These are phyloP conservation scores for Hyaloscypha bicolor DNA, from an alignment of 495 filamentous ascomycete species.

Conservation along the genomic window DNA sequence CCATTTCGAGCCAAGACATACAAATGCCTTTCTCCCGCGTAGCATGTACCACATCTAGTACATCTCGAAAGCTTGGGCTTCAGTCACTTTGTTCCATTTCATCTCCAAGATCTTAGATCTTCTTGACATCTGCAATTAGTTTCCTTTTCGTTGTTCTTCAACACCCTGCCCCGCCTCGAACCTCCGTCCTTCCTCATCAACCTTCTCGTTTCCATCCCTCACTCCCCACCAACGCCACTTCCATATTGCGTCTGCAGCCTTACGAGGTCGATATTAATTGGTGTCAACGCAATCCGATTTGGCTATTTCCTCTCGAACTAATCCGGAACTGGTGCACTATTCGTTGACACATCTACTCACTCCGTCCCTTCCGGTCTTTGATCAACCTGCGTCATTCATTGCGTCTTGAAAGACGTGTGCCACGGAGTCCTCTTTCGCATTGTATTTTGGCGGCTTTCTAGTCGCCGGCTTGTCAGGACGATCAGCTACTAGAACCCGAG, in stretches of 20 bases:
- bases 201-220: not conserved
- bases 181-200: not conserved
- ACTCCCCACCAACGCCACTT: not conserved
- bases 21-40: conserved; percentile 5
- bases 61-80: conserved; percentile 3
- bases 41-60: conserved; percentile 5
- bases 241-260: conserved; percentile 5
- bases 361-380: too few species aligned
- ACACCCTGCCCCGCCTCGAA: not conserved
- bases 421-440: not conserved
- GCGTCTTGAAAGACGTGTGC: not conserved
- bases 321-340: not conserved
- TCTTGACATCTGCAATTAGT: not conserved
- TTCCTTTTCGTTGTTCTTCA: not conserved
- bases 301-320: not conserved
- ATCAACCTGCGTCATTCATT: too few species aligned
- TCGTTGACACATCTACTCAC: not conserved
- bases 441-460: conserved; percentile 6
- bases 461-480: conserved; percentile 2
- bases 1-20: conserved; percentile 26
- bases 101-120: not conserved
- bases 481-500: not conserved
- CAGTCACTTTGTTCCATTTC: not conserved
- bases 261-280: not conserved
- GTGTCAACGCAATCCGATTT: not conserved